phyloP scores from a whole-genome alignment of 2,329 filamentous ascomycete species.

The Camptophora hylomeconis region DNA sequence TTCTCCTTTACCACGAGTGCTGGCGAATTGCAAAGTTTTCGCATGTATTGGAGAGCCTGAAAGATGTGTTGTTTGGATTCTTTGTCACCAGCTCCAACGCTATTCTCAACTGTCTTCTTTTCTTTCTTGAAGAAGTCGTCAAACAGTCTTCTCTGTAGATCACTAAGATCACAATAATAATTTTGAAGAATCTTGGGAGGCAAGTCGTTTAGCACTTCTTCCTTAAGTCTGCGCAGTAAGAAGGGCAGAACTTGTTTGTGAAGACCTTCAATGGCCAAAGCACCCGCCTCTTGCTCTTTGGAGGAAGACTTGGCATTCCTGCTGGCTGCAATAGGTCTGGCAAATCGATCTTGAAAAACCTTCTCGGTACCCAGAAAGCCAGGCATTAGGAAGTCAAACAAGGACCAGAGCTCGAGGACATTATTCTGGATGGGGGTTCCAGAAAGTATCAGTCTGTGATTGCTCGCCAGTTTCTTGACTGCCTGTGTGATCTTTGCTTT shows the following conservation, averaged over 20 bases:
- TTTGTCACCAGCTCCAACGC: conserved; percentile 74
- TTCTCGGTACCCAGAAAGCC: conserved; percentile 93
- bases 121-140: conserved; percentile 95
- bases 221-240: conserved; percentile 87
- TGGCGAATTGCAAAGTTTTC: conserved; percentile 95
- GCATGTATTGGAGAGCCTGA: conserved; percentile 98
- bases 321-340: conserved; percentile 87
- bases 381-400: conserved; percentile 98
- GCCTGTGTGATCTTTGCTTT: conserved; percentile 91
- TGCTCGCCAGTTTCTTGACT: conserved; percentile 78
- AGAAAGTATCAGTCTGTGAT: conserved; percentile 90
- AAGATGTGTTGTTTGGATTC: conserved; percentile 97
- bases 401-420: conserved; percentile 88
- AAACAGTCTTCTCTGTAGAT: conserved; percentile 87
- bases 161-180: conserved; percentile 96
- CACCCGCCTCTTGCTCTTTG: conserved; percentile 94
- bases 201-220: conserved; percentile 90
- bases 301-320: conserved; percentile 95
- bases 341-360: conserved; percentile 90
- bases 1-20: conserved; percentile 91
- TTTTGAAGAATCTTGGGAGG: conserved; percentile 98
- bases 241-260: conserved; percentile 98
- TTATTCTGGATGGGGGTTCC: conserved; percentile 98
- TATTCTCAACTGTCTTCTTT: conserved; percentile 71
- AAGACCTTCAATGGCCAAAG: conserved; percentile 89